phyloP scores from a whole-genome alignment of 768 basidiomycete species.

The Macrocybe gigantea region DNA sequence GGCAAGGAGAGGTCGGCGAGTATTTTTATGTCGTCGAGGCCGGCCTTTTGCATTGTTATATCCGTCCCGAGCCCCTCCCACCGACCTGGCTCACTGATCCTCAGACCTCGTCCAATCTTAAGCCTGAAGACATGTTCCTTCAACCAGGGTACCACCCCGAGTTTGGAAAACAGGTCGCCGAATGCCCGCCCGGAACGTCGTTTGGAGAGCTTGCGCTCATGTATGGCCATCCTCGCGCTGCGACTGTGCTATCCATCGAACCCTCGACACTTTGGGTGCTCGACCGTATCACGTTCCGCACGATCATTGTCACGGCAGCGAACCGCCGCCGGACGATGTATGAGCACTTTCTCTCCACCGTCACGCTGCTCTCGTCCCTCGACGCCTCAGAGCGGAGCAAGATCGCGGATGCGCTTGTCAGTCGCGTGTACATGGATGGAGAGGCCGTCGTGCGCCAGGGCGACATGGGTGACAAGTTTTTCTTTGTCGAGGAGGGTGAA shows the following conservation, averaged over 20 bases:
- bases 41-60: constrained; percentile 81
- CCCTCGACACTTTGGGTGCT: constrained; percentile 88
- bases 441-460: constrained; percentile 88
- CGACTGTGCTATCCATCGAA: constrained; percentile 84
- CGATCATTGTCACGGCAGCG: constrained; percentile 91
- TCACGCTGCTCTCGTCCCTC: constrained; percentile 80
- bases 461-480: constrained; percentile 96
- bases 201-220: constrained; percentile 97
- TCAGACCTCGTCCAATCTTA: constrained; percentile 28
- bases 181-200: constrained; percentile 77
- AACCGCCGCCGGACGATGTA: constrained; percentile 92
- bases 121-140: constrained; percentile 48
- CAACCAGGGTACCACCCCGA: constrained; percentile 62
- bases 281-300: constrained; percentile 97
- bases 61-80: constrained; percentile 61
- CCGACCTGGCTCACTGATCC: constrained; percentile 49
- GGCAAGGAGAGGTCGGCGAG: constrained; percentile 95
- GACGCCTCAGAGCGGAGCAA: constrained; percentile 90
- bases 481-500: constrained; percentile 93
- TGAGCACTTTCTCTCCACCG: constrained; percentile 90
- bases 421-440: constrained; percentile 75
- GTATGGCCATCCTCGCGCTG: constrained; percentile 96
- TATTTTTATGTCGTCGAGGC: constrained; percentile 97
- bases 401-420: constrained; percentile 92
- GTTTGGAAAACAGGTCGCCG: constrained; percentile 78